Evolutionary conservation across 176 grass and related monocot genomes (phyloP).

Genomic region (barley (Hordeum vulgare)): DNA sequence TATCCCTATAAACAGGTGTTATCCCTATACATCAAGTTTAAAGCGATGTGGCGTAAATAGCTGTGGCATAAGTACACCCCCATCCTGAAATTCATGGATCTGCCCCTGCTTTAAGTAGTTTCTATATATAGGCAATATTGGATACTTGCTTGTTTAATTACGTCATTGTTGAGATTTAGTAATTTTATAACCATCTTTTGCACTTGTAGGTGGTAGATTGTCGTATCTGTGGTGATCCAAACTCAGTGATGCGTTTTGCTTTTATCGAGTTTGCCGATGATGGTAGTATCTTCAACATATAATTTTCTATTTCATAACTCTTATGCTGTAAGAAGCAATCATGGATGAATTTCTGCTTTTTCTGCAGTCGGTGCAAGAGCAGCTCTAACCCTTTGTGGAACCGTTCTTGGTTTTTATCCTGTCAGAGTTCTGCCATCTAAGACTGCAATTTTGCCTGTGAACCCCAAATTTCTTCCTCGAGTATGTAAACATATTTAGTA

Average conservation of each 20-base stretch:
- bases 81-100: background rate
- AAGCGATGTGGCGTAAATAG: constrained; percentile 5
- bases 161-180: background rate
- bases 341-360: constrained; percentile 11
- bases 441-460: constrained; percentile 94
- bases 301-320: background rate
- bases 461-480: constrained; percentile 89
- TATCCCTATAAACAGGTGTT: background rate
- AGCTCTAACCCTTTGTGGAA: constrained; percentile 79
- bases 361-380: constrained; percentile 74
- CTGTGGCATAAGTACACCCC: background rate
- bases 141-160: background rate
- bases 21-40: background rate
- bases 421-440: constrained; percentile 95
- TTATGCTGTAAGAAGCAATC: constrained; percentile 8
- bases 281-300: constrained; percentile 39
- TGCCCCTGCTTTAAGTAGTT: background rate
- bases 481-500: constrained; percentile 30
- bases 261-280: constrained; percentile 98
- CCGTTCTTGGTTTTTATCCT: constrained; percentile 84
- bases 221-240: constrained; percentile 85
- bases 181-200: constrained; percentile 16
- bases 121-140: background rate
- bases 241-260: constrained; percentile 92
- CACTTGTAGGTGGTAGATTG: constrained; percentile 86